Evolutionary conservation across 805 yeast species (phyloP).

Genomic region (Lipomyces kockii): DNA sequence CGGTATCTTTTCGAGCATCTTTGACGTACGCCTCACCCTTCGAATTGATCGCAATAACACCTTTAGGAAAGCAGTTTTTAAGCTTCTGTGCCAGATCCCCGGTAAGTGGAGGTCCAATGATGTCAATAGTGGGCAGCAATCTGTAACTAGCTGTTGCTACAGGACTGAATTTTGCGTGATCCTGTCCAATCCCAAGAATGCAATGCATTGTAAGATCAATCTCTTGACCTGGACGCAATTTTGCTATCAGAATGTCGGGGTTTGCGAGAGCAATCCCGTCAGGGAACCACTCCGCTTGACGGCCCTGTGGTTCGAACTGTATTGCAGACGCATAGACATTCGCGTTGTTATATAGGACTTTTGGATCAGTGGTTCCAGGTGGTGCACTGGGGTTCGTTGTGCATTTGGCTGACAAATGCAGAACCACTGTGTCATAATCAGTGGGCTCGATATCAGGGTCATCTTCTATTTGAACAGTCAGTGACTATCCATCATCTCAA

Average conservation of each 20-base stretch:
- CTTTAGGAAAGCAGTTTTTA: conserved; percentile 89
- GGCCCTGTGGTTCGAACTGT: conserved; percentile 89
- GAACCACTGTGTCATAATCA: conserved; percentile 86
- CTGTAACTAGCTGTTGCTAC: conserved; percentile 96
- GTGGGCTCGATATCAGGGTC: conserved; percentile 54
- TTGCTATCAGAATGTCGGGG: conserved; percentile 88
- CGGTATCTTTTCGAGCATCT: conserved; percentile 94
- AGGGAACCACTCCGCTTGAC: conserved; percentile 76
- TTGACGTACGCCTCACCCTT: conserved; percentile 72
- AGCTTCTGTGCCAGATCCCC: conserved; percentile 80
- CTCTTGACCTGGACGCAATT: conserved; percentile 96
- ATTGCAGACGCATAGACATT: conserved; percentile 88
- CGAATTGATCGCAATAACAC: conserved; percentile 63
- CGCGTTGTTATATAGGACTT: conserved; percentile 79
- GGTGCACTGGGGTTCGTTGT: conserved; percentile 85
- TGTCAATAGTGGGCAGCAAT: conserved; percentile 84
- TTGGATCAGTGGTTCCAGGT: conserved; percentile 76
- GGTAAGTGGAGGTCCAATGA: conserved; percentile 65
- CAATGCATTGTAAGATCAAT: conserved; percentile 89
- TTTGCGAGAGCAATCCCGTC: conserved; percentile 50
- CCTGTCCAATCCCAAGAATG: conserved; percentile 86
- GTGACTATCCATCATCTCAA: neutral
- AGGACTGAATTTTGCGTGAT: conserved; percentile 97
- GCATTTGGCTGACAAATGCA: conserved; percentile 80
- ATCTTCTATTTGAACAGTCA: conserved; percentile 42